Base-by-base conservation (phyloP, 371 early-diverging fungal species). In the Rhizopus stolonifer region DNA sequence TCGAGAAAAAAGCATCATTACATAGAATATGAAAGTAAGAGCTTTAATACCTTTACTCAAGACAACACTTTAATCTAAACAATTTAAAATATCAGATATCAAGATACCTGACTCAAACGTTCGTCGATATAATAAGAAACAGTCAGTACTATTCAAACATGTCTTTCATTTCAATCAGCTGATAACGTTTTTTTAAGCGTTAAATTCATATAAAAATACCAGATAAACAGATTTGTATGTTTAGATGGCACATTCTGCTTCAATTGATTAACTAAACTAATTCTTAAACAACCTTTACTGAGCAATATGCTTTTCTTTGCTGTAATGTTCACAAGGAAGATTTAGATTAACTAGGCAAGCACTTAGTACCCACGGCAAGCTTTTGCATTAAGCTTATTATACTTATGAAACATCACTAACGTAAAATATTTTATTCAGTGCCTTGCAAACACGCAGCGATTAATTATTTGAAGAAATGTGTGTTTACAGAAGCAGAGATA, bases 191-290 rank as follows among this genome's bases (percentile, higher is more conserved):
- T 26, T 45, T 45, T 45, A 24, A 45, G 46, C 14, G 26, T 45
- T 15, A 45, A 45, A 26, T 45, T 45, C 46, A 45, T 45, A 25
- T 45, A 1, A 45, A 26, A 23, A 45, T n/a, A 23, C 26, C 46
- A 45, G 46, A 45, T 2, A 25, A 26, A 45, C 25, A 25, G 23
- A 45, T 25, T 45, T 45, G 45, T 45, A 45, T 25, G 25, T 45
- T 45, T 45, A 45, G 26, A 9, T 25, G n/a, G 14, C 45, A 45
- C 45, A 25, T 45, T 25, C 26, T 45, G 45, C 45, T 45, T 45
- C 26, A 25, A 25, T 25, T 26, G 15, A 45, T 25, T 25, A 45
- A 45, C 1, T 15, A 45, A 26, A 45, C 23, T 9, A 45, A 25
- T 45, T 23, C 26, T 2, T 45, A 45, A 26, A 26, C 22, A 45